Conservation (phyloP, 2,329 filamentous ascomycete species). For the Colletotrichum tabaci region DNA sequence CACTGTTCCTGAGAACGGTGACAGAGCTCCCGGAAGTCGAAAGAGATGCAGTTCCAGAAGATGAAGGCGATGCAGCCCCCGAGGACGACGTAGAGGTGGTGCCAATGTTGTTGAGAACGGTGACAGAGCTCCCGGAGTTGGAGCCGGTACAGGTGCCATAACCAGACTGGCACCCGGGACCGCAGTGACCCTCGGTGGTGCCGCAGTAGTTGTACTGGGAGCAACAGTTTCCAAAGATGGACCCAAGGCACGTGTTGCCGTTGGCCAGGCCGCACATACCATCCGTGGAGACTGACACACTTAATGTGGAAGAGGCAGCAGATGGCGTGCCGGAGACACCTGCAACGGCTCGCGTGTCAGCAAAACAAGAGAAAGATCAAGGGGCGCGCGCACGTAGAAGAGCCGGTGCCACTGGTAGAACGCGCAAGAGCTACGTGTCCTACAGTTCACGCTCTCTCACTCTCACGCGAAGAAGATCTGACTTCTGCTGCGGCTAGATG, state of each 20-base stretch:
- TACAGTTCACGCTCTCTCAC: no score
- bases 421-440: no score
- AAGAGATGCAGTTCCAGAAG: neutral
- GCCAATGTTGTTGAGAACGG: neutral
- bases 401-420: no score
- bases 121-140: no score
- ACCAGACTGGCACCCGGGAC: constrained; percentile 36
- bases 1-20: no score
- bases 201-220: constrained; percentile 44
- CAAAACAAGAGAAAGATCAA: no score
- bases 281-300: neutral
- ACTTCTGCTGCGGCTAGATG: neutral
- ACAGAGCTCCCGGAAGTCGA: neutral
- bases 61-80: neutral
- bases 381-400: no score
- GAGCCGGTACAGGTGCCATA: constrained; percentile 33
- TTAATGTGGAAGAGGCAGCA: neutral
- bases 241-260: constrained; percentile 11
- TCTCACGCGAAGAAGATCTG: no score
- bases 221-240: constrained; percentile 41
- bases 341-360: neutral
- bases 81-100: neutral
- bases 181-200: constrained; percentile 36
- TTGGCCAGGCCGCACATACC: constrained; percentile 15
- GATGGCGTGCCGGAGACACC: neutral